Evolutionary conservation across 257 asterid species (phyloP).

Genomic region (Ilex aquifolium): DNA sequence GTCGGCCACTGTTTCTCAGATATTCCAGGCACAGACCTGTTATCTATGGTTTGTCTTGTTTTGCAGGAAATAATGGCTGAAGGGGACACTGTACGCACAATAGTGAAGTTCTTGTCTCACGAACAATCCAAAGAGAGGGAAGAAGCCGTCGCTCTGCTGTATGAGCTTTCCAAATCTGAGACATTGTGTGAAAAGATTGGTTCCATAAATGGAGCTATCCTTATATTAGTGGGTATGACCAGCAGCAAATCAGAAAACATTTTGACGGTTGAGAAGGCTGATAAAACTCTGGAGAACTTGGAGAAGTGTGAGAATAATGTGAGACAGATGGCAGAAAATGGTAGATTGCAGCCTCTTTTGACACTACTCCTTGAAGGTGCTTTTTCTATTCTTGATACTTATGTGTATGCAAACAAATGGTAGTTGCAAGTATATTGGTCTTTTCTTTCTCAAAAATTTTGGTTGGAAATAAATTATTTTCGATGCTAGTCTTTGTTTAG

Average conservation of each 20-base stretch:
- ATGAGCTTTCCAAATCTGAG: constrained; percentile 81
- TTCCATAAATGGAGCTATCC: constrained; percentile 78
- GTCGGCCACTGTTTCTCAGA: not conserved
- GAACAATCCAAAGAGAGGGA: constrained; percentile 86
- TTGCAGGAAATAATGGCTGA: constrained; percentile 82
- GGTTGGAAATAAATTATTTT: no score
- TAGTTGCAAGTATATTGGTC: no score
- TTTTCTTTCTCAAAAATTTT: no score
- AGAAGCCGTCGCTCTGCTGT: constrained; percentile 78
- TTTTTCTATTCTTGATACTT: no score
- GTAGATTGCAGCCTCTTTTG: constrained; percentile 80
- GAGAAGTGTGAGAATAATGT: constrained; percentile 80
- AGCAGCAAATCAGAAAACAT: constrained; percentile 86
- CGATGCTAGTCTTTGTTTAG: no score
- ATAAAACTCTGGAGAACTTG: constrained; percentile 69
- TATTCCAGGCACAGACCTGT: not conserved
- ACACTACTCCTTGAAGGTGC: constrained; percentile 80
- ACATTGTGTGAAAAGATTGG: constrained; percentile 78
- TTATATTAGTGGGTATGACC: constrained; percentile 81
- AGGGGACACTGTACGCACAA: constrained; percentile 81
- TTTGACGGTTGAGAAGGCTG: constrained; percentile 73
- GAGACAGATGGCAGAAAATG: constrained; percentile 90
- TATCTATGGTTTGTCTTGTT: constrained; percentile 13
- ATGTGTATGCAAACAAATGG: not conserved
- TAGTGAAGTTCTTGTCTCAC: constrained; percentile 69